These are phyloP conservation scores for Akanthomyces dipterigenus DNA, from an alignment of 2,329 filamentous ascomycete genomes.

Conservation along the genomic window DNA sequence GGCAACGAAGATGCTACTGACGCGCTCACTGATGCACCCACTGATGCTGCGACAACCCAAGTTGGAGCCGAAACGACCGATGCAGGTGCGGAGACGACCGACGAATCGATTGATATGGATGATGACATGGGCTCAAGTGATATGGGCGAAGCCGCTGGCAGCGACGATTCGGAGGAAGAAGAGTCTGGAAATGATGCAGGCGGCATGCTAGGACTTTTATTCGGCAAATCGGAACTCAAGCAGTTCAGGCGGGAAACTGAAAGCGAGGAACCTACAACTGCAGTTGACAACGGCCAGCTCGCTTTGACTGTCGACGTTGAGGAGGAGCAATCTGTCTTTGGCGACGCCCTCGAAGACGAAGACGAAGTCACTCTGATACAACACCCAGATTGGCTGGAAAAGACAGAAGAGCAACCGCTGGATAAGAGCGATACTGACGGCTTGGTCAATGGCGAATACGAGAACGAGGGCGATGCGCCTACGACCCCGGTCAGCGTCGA, in stretches of 20 bases:
- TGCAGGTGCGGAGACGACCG: slow-evolving; percentile 45
- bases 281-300: slow-evolving; percentile 4
- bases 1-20: slow-evolving; percentile 21
- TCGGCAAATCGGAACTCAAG: slow-evolving; percentile 51
- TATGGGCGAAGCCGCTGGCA: slow-evolving; percentile 34
- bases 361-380: slow-evolving; percentile 29
- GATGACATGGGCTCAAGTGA: slow-evolving; percentile 58
- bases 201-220: slow-evolving; percentile 50
- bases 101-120: slow-evolving; percentile 64
- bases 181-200: slow-evolving; percentile 40
- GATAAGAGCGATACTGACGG: slow-evolving; percentile 6
- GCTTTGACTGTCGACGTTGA: slow-evolving; percentile 22
- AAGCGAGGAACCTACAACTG: slow-evolving; percentile 1
- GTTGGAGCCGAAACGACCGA: slow-evolving; percentile 21
- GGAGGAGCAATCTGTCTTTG: slow-evolving; percentile 19
- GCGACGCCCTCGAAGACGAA: slow-evolving; percentile 21
- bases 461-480: neutral
- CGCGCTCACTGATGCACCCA: slow-evolving; percentile 17
- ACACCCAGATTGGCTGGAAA: slow-evolving; percentile 21
- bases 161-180: slow-evolving; percentile 35
- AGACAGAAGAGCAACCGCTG: slow-evolving; percentile 11
- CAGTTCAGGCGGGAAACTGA: slow-evolving; percentile 39
- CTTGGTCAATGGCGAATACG: neutral
- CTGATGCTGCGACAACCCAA: slow-evolving; percentile 19
- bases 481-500: slow-evolving; percentile 21